Base-by-base conservation (phyloP, 257 asterid species). In the Scutellaria minor region DNA sequence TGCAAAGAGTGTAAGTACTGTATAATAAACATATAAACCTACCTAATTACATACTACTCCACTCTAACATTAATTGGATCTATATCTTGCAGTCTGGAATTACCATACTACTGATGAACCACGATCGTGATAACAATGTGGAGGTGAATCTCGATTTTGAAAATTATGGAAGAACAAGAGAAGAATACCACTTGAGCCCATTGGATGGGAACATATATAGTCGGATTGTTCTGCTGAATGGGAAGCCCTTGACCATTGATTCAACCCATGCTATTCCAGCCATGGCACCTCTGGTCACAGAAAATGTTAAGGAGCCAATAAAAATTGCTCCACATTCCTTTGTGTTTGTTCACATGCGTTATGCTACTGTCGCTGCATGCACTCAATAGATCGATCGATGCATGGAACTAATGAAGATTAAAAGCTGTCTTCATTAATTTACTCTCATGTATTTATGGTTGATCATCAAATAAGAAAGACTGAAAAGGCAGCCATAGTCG, bases 161-260 rank as follows among this genome's bases (percentile, higher is more conserved):
- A 31, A 31, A 31, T 15, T 79, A 60, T 13, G 7, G 41, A 31
- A 24, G 41, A 14, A 68, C 68, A 39, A 86, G 87, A 78, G 89
- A 84, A 75, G 95, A 86, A 72, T 88, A 86, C 67, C 95, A 88
- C 59, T 77, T 86, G 69, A 88, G 87, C 14, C 89, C 90, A 9
- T 64, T 78, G 78, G 79, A 66, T 58, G 83, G 87, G 27, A 70
- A 88, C 59, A 65, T 86, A 53, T 86, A 80, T 9, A 86, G 95
- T 86, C 89, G 73, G 68, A 78, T 65, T 14, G 82, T 86, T 85
- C 60, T 86, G 77, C 79, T 88, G 50, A 86, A 88, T n/a, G 95
- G 92, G 48, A 75, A 83, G 12, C 79, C 72, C 31, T 75, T 88
- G 39, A 66, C 45, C 1, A 74, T 88, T 14, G 82, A 76, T 80